Base-by-base conservation (phyloP, 129 eudicot species). In the Logfia minima region DNA sequence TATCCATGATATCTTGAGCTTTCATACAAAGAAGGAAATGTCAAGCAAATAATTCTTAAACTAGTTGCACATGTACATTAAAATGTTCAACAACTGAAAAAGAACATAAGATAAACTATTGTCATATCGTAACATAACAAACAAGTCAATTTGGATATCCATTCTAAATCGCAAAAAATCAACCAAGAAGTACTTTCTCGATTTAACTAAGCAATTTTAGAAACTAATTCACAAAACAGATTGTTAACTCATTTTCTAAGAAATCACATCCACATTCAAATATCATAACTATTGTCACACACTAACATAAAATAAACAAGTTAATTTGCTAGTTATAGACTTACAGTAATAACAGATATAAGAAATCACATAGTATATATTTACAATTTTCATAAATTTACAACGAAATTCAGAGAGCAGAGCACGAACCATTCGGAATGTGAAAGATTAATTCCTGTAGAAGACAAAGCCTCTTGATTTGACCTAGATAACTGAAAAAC, bases 371-470 rank as follows among this genome's bases (percentile, higher is more conserved):
- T 39, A 39, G 8, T 34, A 34, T 5, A 39, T 8, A 39, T 9
- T 1, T 39, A 39, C 48, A 39, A 8, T 13, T 48, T 48, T 48
- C 18, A 48, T 45, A 11, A 39, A 7, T 1, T 39, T 45, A 10
- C 16, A 14, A 48, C 18, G 55, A 48, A 48, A 58, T 1, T 53
- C 59, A 17, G 48, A 19, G 18, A 48, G n/a, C 18, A 23, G 39
- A 14, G 18, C 64, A 73, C 80, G n/a, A 60, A 94, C 99, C 96
- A 61, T 71, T 48, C 31, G 99, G 99, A 77, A 95, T 78, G 61
- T 95, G 99, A 58, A 45, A 95, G 96, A 79, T 79, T 86, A 80
- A 95, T 84, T 61, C 99, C 99, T 21, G 92, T 91, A 29, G 93
- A 61, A 9, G 99, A 86, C 39, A 95, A 83, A 2, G 96, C 97